Base-by-base conservation (phyloP, 2,329 filamentous ascomycete species). In the Talaromyces islandicus region DNA sequence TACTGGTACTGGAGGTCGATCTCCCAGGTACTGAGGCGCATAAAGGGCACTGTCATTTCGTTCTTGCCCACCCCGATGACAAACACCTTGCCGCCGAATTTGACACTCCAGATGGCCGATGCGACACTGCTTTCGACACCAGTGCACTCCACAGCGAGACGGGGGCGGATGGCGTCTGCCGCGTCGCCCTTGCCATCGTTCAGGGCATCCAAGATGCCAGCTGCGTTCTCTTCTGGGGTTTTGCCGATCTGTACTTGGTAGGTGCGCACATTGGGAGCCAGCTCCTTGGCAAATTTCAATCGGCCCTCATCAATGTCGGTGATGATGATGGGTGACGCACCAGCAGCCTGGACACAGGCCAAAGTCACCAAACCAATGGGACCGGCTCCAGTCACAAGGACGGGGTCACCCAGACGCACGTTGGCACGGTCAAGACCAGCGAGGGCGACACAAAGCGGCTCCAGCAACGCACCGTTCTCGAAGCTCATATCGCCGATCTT, bases 1-100 rank as follows among this genome's bases (percentile, higher is more conserved):
- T 97, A 97, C 80, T 97, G 93, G 76, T 97, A 94, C 78, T 96
- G 91, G 62, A 97, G 81, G 77, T 97, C 93, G 67, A 97, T 89
- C 79, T 97, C 94, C 64, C 90, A 85, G 6, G 92, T 93, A 69
- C 89, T 93, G 60, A 93, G 84, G 56, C 91, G 81, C 93, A 97
- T 97, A 76, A 97, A 97, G 29, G 93, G 93, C 64, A 97, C 89
- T 76, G 85, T 91, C 81, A 97, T 94, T 81, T 97, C 91, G 74
- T 94, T 92, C 82, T 90, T 93, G 66, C 93, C 94, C 2, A 97
- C 92, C 46, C 93, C 93, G 66, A 97, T 95, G 64, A 97, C 89
- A 72, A 97, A 97, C 58, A 97, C 93, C 78, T 95, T 96, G 68
- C 94, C 93, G 65, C 93, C 94, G 70, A 97, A 97, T 78, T 93